A percentile compares a stretch with the other conserved stretches of the same genome.
phyloP scores from a whole-genome alignment of 768 basidiomycete species.

The Lactifluus hygrophoroides region DNA sequence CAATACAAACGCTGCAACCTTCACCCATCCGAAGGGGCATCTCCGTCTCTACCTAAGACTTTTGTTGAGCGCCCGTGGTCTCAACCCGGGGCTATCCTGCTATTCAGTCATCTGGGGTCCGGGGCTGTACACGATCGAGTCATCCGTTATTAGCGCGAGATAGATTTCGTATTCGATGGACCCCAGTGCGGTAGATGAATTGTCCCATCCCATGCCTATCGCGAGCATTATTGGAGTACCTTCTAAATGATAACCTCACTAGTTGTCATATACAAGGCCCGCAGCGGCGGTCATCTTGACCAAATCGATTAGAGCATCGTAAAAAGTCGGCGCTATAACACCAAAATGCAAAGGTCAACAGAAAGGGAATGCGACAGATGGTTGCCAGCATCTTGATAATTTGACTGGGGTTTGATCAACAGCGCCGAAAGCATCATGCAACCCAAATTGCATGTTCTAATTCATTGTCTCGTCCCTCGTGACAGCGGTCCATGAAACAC shows the following conservation, averaged over 20 bases:
- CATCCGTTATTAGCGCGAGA: constrained; percentile 1
- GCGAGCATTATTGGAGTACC: background rate
- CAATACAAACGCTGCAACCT: background rate
- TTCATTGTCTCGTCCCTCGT: background rate
- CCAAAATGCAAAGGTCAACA: background rate
- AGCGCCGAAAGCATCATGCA: background rate
- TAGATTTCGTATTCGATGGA: background rate
- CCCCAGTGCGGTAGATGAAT: background rate
- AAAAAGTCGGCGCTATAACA: background rate
- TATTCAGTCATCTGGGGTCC: background rate
- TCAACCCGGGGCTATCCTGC: background rate
- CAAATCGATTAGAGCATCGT: background rate
- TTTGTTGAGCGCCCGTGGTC: background rate
- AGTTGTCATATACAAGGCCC: background rate
- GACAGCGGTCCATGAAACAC: background rate
- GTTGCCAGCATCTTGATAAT: background rate
- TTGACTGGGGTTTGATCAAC: background rate
- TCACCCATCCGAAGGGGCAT: background rate
- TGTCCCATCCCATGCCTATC: background rate
- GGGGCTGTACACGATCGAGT: background rate
- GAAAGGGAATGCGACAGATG: background rate
- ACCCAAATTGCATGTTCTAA: background rate
- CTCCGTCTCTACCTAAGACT: background rate
- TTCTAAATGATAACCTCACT: background rate
- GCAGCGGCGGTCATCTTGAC: background rate